Evolutionary conservation across 495 filamentous ascomycete species (phyloP).

Genomic region (Lasiosphaeriaceae sp.): DNA sequence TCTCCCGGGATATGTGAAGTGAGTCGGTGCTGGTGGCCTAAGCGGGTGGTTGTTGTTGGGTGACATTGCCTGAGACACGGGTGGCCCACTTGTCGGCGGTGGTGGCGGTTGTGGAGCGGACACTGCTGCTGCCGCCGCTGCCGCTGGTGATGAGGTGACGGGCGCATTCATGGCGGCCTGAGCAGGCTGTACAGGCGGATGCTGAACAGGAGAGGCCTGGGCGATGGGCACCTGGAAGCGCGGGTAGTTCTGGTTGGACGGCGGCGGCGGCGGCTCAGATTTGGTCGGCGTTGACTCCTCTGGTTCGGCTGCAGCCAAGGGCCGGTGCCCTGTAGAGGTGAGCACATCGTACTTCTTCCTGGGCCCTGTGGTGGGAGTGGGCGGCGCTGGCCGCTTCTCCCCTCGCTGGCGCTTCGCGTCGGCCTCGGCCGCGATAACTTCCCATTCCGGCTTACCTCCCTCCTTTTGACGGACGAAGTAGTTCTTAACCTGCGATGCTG

Average conservation of each 20-base stretch:
- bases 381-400: slow-evolving; percentile 69
- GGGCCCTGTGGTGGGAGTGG: slow-evolving; percentile 50
- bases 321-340: slow-evolving; percentile 52
- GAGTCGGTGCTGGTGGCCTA: slow-evolving; percentile 32
- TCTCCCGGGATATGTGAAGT: slow-evolving; percentile 27
- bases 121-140: neutral
- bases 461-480: slow-evolving; percentile 75
- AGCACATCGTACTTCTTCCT: slow-evolving; percentile 45
- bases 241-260: slow-evolving; percentile 26
- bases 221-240: slow-evolving; percentile 44
- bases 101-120: neutral
- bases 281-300: slow-evolving; percentile 50
- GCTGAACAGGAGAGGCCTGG: slow-evolving; percentile 25
- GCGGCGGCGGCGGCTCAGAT: slow-evolving; percentile 24
- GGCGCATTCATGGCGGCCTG: slow-evolving; percentile 14
- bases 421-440: slow-evolving; percentile 62
- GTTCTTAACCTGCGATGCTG: slow-evolving; percentile 72
- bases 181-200: slow-evolving; percentile 20
- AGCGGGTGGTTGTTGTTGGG: slow-evolving; percentile 30
- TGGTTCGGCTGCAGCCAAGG: slow-evolving; percentile 53
- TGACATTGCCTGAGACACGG: slow-evolving; percentile 35
- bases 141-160: slow-evolving; percentile 2
- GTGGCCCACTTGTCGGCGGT: slow-evolving; percentile 12
- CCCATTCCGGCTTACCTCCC: slow-evolving; percentile 58
- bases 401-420: slow-evolving; percentile 66